Evolutionary conservation across 2,329 filamentous ascomycete species (phyloP), one percentile per base, ranked within the genome.

Genomic region (Ceratocystis alfenasii): DNA sequence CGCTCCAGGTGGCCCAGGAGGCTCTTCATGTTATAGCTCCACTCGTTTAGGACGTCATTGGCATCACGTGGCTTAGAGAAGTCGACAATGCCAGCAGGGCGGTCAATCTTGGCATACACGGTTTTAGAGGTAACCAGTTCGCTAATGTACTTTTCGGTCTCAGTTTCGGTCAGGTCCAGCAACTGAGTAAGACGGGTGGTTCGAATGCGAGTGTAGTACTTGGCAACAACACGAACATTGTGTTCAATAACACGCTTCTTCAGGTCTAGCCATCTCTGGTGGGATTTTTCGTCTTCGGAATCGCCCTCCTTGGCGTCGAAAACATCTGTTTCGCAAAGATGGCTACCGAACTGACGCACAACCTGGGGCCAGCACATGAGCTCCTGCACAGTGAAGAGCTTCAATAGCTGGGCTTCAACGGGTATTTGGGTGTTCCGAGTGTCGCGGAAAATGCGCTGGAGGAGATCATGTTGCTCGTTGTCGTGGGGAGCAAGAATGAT

Each of bases 241-340:
- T 99, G 94, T 80, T 99, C 94, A 72, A 99, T 99, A 69, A 99
- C 94, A 64, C 94, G 91, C 83, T 97, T 97, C 73, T 94, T 89
- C 69, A 99, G 80, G 74, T 96, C 94, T 74, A 94, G 83, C 91
- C 93, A 99, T 74, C 94, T 84, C 76, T 87, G 84, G 76, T 89
- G 79, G 33, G 91, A 88, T 77, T 96, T 93, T 68, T 87, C 82
- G 71, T 96, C 91, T 44, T 81, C 79, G 5, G 87, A 86, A 70
- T 86, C 80, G 69, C 83, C 80, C 69, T 82, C 75, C 62, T 81
- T 79, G 30, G 82, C 82, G 71, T 89, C 87, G 74, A 99, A 99
- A 66, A 99, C 88, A 74, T 99, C 94, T 7, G 90, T 96, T 71
- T 81, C 80, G 77, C 88, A 92, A 57, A 99, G 82, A 73, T 96